These are phyloP conservation scores for Tetrahymena elliotti DNA, from an alignment of 73 alveolate genomes.

Conservation along the genomic window DNA sequence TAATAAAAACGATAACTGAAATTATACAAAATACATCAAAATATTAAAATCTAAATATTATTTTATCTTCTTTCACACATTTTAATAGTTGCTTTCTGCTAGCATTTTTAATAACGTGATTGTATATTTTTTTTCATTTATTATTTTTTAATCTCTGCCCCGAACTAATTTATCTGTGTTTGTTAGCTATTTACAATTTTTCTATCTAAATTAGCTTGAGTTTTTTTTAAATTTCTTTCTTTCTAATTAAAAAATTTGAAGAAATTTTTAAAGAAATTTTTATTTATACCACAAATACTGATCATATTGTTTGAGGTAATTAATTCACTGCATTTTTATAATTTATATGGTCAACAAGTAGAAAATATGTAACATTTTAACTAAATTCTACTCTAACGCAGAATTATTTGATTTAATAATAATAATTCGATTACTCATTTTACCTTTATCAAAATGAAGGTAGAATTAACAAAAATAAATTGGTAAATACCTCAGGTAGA, in stretches of 20 bases:
- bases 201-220: not conserved
- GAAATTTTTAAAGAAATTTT: no score
- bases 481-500: not conserved
- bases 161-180: not conserved
- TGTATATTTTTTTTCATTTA: not conserved
- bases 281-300: not conserved
- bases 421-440: not conserved
- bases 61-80: no score
- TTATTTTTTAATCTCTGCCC: not conserved
- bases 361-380: not conserved
- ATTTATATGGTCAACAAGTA: not conserved
- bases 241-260: not conserved
- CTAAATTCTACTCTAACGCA: not conserved
- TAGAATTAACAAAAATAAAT: no score
- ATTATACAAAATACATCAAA: no score
- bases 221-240: no score
- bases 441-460: no score
- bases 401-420: no score
- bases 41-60: no score
- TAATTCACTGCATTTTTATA: not conserved
- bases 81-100: no score
- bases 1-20: no score
- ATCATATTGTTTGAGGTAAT: not conserved
- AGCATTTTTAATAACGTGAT: no score
- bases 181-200: not conserved